Base-by-base conservation (phyloP, 1,284 basidiomycete species). In the Thecaphora thlaspeos region DNA sequence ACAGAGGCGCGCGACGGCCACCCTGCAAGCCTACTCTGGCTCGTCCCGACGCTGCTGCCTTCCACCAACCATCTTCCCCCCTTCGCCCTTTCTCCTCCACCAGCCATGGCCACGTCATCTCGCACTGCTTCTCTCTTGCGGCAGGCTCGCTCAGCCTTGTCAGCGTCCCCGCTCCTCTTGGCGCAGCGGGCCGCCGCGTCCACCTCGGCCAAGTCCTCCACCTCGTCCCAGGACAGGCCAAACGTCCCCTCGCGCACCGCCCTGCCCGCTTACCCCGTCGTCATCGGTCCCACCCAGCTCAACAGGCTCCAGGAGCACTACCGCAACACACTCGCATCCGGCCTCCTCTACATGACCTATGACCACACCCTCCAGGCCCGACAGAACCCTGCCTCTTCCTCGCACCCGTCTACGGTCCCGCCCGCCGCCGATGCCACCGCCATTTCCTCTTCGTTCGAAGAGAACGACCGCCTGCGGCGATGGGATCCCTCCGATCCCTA, bases 271-370 rank as follows among this genome's bases (percentile, higher is more conserved):
- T 48, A 55, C 21, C 62, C 69, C 9, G 46, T 75, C 21, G 54
- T 64, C 21, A 38, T 83, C 22, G 83, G 83, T 4, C 79, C 79
- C 10, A 89, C 88, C 41, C 86, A 89, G 43, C 82, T 84, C 55
- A 88, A 84, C 70, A 86, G 93, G 43, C 84, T 92, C 53, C 82
- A 84, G 55, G 87, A 91, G 63, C 90, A 96, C 81, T 97, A 95
- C 81, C 79, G 88, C 76, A 81, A 82, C 47, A 88, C 91, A 10
- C 83, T 98, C 53, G 84, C 86, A 21, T 87, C 91, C 71, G 85
- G 96, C 80, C 81, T 95, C 67, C 85, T 98, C 82, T 98, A 98
- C 84, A 89, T 97, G 85, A 89, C 89, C 45, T 96, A 95, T 82
- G 83, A 86, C 55, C 61, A 65, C 1, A 34, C 51, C 7, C 44